Conservation (phyloP, 495 filamentous ascomycete genomes). For the Penicillium ochrochloron region DNA sequence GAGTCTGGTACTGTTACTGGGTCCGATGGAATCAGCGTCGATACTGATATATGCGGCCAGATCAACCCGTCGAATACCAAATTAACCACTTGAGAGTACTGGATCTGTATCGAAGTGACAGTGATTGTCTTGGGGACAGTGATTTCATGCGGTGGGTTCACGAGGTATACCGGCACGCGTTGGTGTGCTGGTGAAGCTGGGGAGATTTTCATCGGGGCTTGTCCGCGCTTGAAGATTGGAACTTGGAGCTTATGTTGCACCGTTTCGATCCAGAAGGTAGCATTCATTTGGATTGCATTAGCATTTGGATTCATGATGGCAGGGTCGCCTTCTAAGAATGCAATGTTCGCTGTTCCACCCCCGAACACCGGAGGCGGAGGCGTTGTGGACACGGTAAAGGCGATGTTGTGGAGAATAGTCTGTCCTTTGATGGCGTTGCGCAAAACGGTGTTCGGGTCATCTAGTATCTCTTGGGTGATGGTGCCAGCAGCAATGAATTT, state of each 20-base stretch:
- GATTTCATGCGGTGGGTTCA: constrained; percentile 9
- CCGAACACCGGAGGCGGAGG: constrained; percentile 7
- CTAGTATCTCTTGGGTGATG: constrained; percentile 9
- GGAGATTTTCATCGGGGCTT: constrained; percentile 12
- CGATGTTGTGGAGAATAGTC: constrained; percentile 10
- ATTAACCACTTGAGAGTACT: constrained; percentile 8
- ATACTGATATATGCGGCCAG: constrained; percentile 10
- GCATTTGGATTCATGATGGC: constrained; percentile 7
- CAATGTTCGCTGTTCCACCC: constrained; percentile 10
- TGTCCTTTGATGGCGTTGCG: constrained; percentile 11
- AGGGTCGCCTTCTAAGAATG: constrained; percentile 10
- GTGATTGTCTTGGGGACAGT: constrained; percentile 9
- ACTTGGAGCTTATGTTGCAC: constrained; percentile 8
- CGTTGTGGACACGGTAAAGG: constrained; percentile 2
- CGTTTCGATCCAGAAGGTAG: constrained; percentile 13
- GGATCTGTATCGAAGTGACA: constrained; percentile 12
- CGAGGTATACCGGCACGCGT: neutral
- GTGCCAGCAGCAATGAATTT: constrained; percentile 13
- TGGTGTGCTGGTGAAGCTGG: constrained; percentile 3
- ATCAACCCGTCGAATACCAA: constrained; percentile 4
- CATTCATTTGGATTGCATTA: constrained; percentile 6
- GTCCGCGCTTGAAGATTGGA: constrained; percentile 11
- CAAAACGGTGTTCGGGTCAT: constrained; percentile 10
- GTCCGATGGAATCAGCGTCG: constrained; percentile 10
- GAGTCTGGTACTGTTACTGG: constrained; percentile 13